These are phyloP conservation scores for Solanum piurae DNA, from an alignment of 257 asterid species.

Conservation along the genomic window DNA sequence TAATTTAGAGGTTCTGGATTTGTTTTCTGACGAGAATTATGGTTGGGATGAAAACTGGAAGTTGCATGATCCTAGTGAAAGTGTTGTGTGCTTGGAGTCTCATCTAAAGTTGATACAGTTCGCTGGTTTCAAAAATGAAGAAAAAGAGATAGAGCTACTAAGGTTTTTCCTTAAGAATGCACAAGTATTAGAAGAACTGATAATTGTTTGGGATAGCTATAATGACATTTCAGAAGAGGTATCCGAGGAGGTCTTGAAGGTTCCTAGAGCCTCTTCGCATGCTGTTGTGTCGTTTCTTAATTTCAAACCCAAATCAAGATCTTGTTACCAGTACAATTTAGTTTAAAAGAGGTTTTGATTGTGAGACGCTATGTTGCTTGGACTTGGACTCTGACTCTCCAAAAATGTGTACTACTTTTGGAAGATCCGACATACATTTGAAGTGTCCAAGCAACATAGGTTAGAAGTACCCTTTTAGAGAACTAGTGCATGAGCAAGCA, in stretches of 20 bases:
- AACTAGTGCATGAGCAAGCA: background rate
- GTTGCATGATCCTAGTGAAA: background rate
- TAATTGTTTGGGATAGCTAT: background rate
- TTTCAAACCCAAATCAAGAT: background rate
- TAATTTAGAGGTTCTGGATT: background rate
- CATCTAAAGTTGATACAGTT: background rate
- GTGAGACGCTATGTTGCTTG: background rate
- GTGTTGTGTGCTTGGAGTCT: background rate
- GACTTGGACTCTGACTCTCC: background rate
- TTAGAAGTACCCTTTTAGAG: background rate
- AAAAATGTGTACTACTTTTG: no score
- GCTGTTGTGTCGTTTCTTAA: background rate
- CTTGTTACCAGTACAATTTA: background rate
- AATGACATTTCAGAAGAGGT: background rate
- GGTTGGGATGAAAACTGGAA: background rate
- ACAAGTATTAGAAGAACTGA: background rate
- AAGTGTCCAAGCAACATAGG: background rate
- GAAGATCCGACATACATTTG: background rate
- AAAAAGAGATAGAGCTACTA: background rate
- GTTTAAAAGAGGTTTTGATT: background rate
- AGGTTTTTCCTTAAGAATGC: background rate
- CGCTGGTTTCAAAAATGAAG: background rate
- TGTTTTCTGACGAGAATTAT: background rate
- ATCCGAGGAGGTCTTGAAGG: background rate
- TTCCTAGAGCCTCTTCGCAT: background rate